Evolutionary conservation across 768 basidiomycete genomes (phyloP).

Genomic region (Suillus occidentalis): DNA sequence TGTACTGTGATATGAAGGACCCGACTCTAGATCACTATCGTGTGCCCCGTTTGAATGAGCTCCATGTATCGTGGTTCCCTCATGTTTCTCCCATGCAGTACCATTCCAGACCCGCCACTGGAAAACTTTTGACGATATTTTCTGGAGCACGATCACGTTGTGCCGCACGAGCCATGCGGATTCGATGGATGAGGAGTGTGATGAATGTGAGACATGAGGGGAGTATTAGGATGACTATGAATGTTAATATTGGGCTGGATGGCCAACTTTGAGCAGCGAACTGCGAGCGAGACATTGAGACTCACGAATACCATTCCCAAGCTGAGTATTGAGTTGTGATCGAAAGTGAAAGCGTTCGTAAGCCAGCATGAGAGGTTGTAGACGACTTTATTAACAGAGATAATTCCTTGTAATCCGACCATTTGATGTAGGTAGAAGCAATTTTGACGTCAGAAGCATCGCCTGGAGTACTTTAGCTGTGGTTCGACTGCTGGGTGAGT

Average conservation of each 20-base stretch:
- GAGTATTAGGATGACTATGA: conserved; percentile 84
- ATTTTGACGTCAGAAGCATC: conserved; percentile 85
- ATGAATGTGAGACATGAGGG: conserved; percentile 88
- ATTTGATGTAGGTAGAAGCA: conserved; percentile 86
- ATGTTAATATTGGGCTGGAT: conserved; percentile 77
- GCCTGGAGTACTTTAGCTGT: conserved; percentile 41
- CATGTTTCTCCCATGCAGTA: conserved; percentile 77
- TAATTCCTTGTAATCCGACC: conserved; percentile 74
- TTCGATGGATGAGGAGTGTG: conserved; percentile 86
- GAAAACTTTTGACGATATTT: conserved; percentile 72
- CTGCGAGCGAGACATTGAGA: conserved; percentile 2
- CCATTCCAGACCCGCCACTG: conserved; percentile 86
- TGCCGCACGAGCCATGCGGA: conserved; percentile 80
- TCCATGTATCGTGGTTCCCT: conserved; percentile 31
- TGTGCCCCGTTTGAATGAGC: conserved; percentile 25
- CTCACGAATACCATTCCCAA: conserved; percentile 93
- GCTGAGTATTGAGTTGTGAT: conserved; percentile 79
- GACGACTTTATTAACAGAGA: conserved; percentile 67
- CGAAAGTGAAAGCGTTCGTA: conserved; percentile 71
- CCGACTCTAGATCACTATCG: conserved; percentile 41
- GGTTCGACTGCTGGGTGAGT: conserved; percentile 9
- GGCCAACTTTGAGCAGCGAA: conserved; percentile 13
- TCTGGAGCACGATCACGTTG: conserved; percentile 84
- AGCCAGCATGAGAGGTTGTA: conserved; percentile 77
- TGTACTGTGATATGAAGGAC: conserved; percentile 19